A percentile compares a stretch with the other conserved stretches of the same genome.
These are phyloP conservation scores for Ustilago loliicola DNA, from an alignment of 1,284 basidiomycete species.

Conservation along the genomic window DNA sequence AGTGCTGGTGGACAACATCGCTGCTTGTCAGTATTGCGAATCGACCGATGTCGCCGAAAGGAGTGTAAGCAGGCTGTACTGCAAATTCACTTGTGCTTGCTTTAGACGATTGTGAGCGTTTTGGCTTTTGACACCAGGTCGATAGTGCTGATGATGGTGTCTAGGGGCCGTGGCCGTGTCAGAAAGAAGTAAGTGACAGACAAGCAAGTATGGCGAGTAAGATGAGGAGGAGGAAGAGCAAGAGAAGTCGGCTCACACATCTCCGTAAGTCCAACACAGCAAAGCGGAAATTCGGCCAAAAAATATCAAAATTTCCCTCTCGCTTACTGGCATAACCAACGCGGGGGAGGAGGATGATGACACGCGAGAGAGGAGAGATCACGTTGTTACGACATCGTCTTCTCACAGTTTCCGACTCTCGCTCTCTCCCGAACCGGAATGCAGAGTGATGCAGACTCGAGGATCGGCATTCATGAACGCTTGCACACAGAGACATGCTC, in stretches of 20 bases:
- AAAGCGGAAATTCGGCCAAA: background rate
- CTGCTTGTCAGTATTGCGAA: background rate
- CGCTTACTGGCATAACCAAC: background rate
- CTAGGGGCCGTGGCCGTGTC: background rate
- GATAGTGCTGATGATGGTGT: background rate
- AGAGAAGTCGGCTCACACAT: constrained; percentile 14
- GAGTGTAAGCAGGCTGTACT: background rate
- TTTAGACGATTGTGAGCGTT: too few relatives aligned
- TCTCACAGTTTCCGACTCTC: background rate
- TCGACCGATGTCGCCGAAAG: background rate
- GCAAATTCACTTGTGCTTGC: background rate
- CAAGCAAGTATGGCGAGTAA: background rate
- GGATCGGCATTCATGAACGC: background rate
- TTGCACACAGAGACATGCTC: background rate
- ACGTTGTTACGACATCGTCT: constrained; percentile 6
- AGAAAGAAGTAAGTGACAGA: background rate
- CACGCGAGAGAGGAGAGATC: constrained; percentile 3
- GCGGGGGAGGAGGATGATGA: background rate
- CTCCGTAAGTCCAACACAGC: constrained; percentile 15
- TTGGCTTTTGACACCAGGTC: too few relatives aligned
- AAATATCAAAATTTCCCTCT: constrained; percentile 3
- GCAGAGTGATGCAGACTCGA: constrained; percentile 1
- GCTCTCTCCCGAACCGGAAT: background rate
- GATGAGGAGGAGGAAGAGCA: background rate
- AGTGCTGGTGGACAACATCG: constrained; percentile 22